Base-by-base conservation (phyloP, 768 basidiomycete species). In the Suillus sp. region DNA sequence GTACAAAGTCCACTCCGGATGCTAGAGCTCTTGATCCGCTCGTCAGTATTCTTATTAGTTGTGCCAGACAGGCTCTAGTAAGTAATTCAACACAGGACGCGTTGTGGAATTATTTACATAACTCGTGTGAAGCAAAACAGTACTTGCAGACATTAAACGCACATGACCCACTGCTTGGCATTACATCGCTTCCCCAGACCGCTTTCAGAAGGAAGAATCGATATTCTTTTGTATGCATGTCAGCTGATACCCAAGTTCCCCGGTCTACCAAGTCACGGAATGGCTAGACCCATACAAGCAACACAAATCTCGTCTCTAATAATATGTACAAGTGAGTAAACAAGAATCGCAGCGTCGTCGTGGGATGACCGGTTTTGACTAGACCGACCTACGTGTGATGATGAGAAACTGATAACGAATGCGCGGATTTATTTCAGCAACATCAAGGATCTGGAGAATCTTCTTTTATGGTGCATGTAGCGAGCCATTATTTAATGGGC, bases 321-420 rank as follows among this genome's bases (percentile, higher is more conserved):
- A 3, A 14, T 16, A 22, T 14, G 22, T 14, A 22, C 8, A 3
- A 51, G 50, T 32, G 27, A 51, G 37, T n/a, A 14, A 20, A 14
- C 11, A 54, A 54, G 53, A 57, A 35, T 38, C 30, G 16, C 32
- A 18, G 37, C 37, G 2, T 38, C 37, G 37, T 22, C 35, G 55
- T 56, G 55, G 55, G 55, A 40, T 27, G 38, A 3, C 38, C 25
- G 25, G 30, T 20, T 57, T 27, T 3, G 37, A 40, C 10, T 20
- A 27, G 37, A 27, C 37, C 25, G 11, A 16, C n/a, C 34, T 57
- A n/a, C n/a, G 34, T 54, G 53, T 34, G 55, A 57, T 38, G 25
- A 57, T 25, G 18, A 27, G 22, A 25, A 37, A 25, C n/a, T 57
- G 55, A 57, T 57, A 57, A 57, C 55, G 16, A 18, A 57, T 27